Percentiles rank a stretch among this genome's conserved stretches.
These are phyloP conservation scores for Aureobasidium melanogenum DNA, from an alignment of 2,329 filamentous ascomycete species.

Conservation along the genomic window DNA sequence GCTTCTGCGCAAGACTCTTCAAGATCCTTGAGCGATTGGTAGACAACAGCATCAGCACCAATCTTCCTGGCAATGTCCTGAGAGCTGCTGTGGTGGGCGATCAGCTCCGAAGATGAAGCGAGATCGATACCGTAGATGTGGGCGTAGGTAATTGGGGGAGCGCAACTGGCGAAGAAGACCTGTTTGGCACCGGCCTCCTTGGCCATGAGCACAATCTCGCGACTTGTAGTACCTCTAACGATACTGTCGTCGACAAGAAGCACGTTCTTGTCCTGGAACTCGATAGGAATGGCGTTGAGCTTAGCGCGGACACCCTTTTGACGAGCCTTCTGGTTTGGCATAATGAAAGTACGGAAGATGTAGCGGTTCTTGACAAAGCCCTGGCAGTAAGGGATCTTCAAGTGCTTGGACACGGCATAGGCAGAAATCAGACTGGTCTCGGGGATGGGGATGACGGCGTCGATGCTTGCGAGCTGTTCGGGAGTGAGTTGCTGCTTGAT, in stretches of 20 bases:
- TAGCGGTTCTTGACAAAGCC: constrained; percentile 88
- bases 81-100: constrained; percentile 58
- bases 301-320: constrained; percentile 86
- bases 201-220: constrained; percentile 76
- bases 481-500: constrained; percentile 60
- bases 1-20: constrained; percentile 68
- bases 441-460: constrained; percentile 75
- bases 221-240: constrained; percentile 73
- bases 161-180: constrained; percentile 75
- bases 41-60: constrained; percentile 68
- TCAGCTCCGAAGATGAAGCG: constrained; percentile 60
- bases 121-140: constrained; percentile 82
- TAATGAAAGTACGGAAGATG: constrained; percentile 80
- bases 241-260: constrained; percentile 84
- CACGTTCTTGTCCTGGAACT: constrained; percentile 74
- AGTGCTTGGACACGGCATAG: constrained; percentile 61
- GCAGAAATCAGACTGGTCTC: constrained; percentile 79
- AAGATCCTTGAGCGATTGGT: constrained; percentile 70
- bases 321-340: constrained; percentile 70
- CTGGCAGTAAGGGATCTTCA: constrained; percentile 69
- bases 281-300: constrained; percentile 74
- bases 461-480: constrained; percentile 65
- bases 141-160: constrained; percentile 71
- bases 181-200: constrained; percentile 73
- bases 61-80: constrained; percentile 57